Conservation (phyloP, 2,329 filamentous ascomycete genomes). For the Fusarium xylarioides region DNA sequence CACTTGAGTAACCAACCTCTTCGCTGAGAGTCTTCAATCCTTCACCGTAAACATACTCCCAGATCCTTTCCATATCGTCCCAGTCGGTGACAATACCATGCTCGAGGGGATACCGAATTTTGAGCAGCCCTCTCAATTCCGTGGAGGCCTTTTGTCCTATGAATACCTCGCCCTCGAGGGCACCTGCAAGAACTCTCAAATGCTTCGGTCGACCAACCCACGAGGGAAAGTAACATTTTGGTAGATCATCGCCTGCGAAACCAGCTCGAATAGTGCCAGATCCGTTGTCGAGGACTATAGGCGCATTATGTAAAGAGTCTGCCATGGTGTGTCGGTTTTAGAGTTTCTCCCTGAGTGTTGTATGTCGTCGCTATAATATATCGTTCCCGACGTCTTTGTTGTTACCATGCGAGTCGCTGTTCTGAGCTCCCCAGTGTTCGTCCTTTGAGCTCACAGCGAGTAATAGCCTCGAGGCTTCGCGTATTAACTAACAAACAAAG, state of each 20-base stretch:
- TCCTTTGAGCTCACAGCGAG: conserved; percentile 32
- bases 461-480: conserved; percentile 12
- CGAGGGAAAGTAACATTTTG: conserved; percentile 97
- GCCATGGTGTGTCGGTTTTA: conserved; percentile 53
- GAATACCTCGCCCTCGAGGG: conserved; percentile 95
- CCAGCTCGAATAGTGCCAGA: conserved; percentile 97
- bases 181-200: conserved; percentile 91
- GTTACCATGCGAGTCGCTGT: conserved; percentile 21
- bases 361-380: conserved; percentile 20
- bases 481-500: conserved; percentile 7
- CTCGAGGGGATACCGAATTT: conserved; percentile 95
- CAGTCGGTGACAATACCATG: conserved; percentile 99
- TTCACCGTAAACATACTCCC: conserved; percentile 97
- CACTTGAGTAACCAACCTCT: conserved; percentile 68
- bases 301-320: conserved; percentile 87
- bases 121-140: conserved; percentile 89
- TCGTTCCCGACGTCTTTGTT: conserved; percentile 33
- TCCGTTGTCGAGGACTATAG: conserved; percentile 98
- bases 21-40: conserved; percentile 96
- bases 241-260: conserved; percentile 94
- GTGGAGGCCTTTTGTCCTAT: conserved; percentile 90
- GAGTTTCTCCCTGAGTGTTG: conserved; percentile 7
- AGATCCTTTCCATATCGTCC: conserved; percentile 99
- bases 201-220: conserved; percentile 98
- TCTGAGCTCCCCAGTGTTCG: conserved; percentile 31